Percentiles rank a stretch among this genome's conserved stretches.
These are phyloP conservation scores for Aspergillus neoniger DNA, from an alignment of 2,329 filamentous ascomycete genomes.

Conservation along the genomic window DNA sequence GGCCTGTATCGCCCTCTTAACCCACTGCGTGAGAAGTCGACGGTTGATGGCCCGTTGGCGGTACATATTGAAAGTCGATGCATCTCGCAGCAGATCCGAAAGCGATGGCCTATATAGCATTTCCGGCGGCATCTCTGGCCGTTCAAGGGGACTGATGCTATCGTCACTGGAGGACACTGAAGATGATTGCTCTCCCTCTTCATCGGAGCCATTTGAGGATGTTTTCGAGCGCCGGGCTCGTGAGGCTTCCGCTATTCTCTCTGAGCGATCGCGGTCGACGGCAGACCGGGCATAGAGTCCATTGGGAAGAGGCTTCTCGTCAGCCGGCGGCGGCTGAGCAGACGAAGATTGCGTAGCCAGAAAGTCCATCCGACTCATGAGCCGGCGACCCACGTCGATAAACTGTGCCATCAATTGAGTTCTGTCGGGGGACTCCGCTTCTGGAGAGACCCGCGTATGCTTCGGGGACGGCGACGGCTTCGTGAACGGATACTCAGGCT, in stretches of 20 bases:
- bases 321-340: neutral
- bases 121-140: slow-evolving; percentile 35
- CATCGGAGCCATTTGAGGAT: slow-evolving; percentile 22
- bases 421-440: slow-evolving; percentile 32
- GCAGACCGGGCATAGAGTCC: slow-evolving; percentile 32
- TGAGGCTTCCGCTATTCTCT: slow-evolving; percentile 28
- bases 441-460: slow-evolving; percentile 13
- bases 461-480: slow-evolving; percentile 24
- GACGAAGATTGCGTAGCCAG: slow-evolving; percentile 22
- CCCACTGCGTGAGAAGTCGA: slow-evolving; percentile 51
- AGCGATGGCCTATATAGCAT: slow-evolving; percentile 53
- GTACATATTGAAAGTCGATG: slow-evolving; percentile 51
- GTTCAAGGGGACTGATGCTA: slow-evolving; percentile 29
- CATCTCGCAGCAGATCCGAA: slow-evolving; percentile 54
- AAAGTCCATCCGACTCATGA: slow-evolving; percentile 37
- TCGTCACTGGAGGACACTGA: slow-evolving; percentile 22
- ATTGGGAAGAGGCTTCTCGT: slow-evolving; percentile 23
- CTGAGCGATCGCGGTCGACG: slow-evolving; percentile 33
- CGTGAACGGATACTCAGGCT: slow-evolving; percentile 32
- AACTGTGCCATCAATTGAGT: slow-evolving; percentile 43
- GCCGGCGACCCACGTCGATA: slow-evolving; percentile 39
- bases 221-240: slow-evolving; percentile 12
- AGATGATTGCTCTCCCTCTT: slow-evolving; percentile 23
- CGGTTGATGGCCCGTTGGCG: slow-evolving; percentile 42
- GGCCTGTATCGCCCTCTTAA: slow-evolving; percentile 44